These are phyloP conservation scores for Entomortierella beljakovae DNA, from an alignment of 192 early-diverging fungal species.

Conservation along the genomic window DNA sequence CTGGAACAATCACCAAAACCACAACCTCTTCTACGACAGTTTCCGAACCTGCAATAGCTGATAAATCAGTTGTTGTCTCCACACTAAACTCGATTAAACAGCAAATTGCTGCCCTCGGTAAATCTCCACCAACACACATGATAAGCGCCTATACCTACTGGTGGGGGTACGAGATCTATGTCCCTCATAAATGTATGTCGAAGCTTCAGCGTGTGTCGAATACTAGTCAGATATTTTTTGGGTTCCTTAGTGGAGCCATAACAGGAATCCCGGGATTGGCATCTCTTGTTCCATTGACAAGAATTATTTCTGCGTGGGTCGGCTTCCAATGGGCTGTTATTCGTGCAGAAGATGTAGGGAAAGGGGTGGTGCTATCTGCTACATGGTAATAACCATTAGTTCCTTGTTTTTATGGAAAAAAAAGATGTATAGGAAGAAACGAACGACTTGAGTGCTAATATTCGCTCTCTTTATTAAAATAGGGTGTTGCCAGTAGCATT, in stretches of 20 bases:
- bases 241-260: constrained; percentile 51
- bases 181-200: constrained; percentile 57
- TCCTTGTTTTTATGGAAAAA: neutral
- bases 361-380: constrained; percentile 57
- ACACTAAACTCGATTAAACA: constrained; percentile 50
- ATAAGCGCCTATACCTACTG: constrained; percentile 55
- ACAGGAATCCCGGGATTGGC: constrained; percentile 35
- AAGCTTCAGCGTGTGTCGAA: constrained; percentile 52
- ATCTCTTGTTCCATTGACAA: constrained; percentile 47
- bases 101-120: constrained; percentile 25
- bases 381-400: constrained; percentile 50
- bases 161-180: constrained; percentile 63
- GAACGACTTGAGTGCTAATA: no score
- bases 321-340: constrained; percentile 57
- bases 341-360: constrained; percentile 50
- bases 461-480: no score
- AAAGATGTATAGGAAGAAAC: neutral
- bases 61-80: constrained; percentile 28
- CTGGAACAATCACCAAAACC: constrained; percentile 24
- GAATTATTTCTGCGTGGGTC: constrained; percentile 59
- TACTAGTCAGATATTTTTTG: constrained; percentile 56
- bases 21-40: constrained; percentile 28
- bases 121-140: constrained; percentile 30
- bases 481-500: constrained; percentile 60
- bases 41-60: constrained; percentile 4